Percentiles rank a stretch among this genome's conserved stretches.
These are phyloP conservation scores for Alternaria arbusti DNA, from an alignment of 2,329 filamentous ascomycete genomes.

Conservation along the genomic window DNA sequence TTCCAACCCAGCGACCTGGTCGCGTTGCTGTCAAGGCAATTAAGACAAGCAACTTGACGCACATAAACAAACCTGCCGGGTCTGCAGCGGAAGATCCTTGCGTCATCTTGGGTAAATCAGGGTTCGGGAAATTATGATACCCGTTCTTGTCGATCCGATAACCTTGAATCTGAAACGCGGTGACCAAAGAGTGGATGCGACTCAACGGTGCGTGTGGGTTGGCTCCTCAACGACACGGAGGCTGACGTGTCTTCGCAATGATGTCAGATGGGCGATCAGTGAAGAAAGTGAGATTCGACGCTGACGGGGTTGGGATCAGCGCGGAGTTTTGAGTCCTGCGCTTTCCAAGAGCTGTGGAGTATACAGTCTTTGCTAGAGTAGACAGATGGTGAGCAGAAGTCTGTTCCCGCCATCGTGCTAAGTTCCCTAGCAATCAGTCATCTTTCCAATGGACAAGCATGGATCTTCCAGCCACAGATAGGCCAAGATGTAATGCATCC, in stretches of 20 bases:
- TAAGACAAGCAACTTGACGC: not conserved
- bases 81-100: not conserved
- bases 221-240: not conserved
- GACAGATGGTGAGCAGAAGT: not conserved
- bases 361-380: not conserved
- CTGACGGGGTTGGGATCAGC: not conserved
- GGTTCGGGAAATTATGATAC: slow-evolving; percentile 8
- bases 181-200: not conserved
- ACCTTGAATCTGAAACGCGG: slow-evolving; percentile 8
- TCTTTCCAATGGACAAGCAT: not conserved
- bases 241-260: not conserved
- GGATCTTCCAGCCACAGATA: not conserved
- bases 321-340: not conserved
- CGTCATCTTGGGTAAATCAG: not conserved
- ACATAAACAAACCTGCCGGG: not conserved
- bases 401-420: not conserved
- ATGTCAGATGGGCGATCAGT: not conserved
- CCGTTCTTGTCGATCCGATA: slow-evolving; percentile 8
- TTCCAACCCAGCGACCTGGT: slow-evolving; percentile 1
- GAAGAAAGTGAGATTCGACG: not conserved
- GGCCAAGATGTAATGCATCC: not conserved
- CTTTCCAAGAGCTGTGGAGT: not conserved
- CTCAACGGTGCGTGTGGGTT: not conserved
- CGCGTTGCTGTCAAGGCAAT: not conserved
- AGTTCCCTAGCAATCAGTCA: not conserved